A percentile compares a stretch with the other conserved stretches of the same genome.
Evolutionary conservation across 2,329 filamentous ascomycete genomes (phyloP).

Genomic region (Venturia asperata): DNA sequence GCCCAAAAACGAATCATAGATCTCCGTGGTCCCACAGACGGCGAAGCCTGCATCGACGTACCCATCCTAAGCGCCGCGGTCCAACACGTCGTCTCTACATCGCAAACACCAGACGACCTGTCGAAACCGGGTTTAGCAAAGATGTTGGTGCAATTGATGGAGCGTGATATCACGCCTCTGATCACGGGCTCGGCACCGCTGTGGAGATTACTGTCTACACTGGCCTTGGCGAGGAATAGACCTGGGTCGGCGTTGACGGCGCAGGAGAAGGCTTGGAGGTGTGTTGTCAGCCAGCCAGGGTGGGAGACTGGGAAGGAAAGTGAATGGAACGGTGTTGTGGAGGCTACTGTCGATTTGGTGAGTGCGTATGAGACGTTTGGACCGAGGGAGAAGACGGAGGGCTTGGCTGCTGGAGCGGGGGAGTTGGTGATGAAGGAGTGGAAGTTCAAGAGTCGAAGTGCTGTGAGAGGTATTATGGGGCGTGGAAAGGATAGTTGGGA

Average conservation of each 20-base stretch:
- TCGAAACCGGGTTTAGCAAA: slow-evolving; percentile 46
- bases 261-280: slow-evolving; percentile 84
- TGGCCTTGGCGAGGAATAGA: slow-evolving; percentile 67
- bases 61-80: slow-evolving; percentile 66
- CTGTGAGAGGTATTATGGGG: slow-evolving; percentile 74
- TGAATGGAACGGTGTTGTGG: slow-evolving; percentile 66
- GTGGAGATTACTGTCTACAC: slow-evolving; percentile 65
- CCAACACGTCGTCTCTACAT: slow-evolving; percentile 55
- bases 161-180: slow-evolving; percentile 67
- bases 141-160: slow-evolving; percentile 64
- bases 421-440: slow-evolving; percentile 67
- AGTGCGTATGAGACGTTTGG: slow-evolving; percentile 72
- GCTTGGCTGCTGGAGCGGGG: slow-evolving; percentile 41
- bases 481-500: slow-evolving; percentile 80
- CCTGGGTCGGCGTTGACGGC: slow-evolving; percentile 69
- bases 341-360: slow-evolving; percentile 73
- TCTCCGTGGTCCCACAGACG: slow-evolving; percentile 57
- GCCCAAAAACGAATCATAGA: slow-evolving; percentile 69
- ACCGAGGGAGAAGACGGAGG: slow-evolving; percentile 44
- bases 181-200: slow-evolving; percentile 73
- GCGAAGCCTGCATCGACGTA: slow-evolving; percentile 71
- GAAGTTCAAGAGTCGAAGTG: slow-evolving; percentile 82
- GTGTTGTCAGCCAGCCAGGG: slow-evolving; percentile 51
- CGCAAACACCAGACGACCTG: slow-evolving; percentile 34
- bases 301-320: slow-evolving; percentile 50